Conservation (phyloP, 495 filamentous ascomycete genomes). For the Choiromyces venosus region DNA sequence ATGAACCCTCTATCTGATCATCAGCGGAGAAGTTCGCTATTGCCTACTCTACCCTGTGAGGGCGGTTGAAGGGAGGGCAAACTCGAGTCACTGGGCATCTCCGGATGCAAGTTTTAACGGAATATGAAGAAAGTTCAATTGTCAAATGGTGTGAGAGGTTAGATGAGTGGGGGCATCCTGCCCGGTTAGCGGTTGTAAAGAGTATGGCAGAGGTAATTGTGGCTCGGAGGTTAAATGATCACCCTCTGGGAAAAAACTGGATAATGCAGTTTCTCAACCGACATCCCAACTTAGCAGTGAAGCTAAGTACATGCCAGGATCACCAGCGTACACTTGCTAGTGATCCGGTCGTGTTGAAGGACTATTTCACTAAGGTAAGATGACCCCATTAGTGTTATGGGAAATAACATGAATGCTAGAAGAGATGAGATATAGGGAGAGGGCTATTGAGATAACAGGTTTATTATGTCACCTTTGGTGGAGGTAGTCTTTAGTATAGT, state of each 20-base stretch:
- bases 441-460: too few species aligned
- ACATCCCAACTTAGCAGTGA: constrained; percentile 4
- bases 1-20: too few species aligned
- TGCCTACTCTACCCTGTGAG: too few species aligned
- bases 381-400: not conserved
- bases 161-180: constrained; percentile 8
- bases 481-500: too few species aligned
- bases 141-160: constrained; percentile 8
- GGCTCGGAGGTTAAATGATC: not conserved
- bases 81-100: too few species aligned
- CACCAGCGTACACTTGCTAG: not conserved
- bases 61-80: too few species aligned
- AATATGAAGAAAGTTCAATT: constrained; percentile 21
- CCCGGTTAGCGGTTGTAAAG: not conserved
- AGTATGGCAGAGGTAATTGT: not conserved
- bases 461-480: too few species aligned
- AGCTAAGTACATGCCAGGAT: not conserved
- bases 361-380: constrained; percentile 17
- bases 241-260: not conserved
- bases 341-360: constrained; percentile 9
- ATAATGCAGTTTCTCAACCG: not conserved
- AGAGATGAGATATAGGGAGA: too few species aligned
- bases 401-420: too few species aligned
- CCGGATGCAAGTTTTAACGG: too few species aligned
- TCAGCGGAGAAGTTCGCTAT: too few species aligned